These are phyloP conservation scores for Malassezia dermatis DNA, from an alignment of 1,284 basidiomycete genomes.

Conservation along the genomic window DNA sequence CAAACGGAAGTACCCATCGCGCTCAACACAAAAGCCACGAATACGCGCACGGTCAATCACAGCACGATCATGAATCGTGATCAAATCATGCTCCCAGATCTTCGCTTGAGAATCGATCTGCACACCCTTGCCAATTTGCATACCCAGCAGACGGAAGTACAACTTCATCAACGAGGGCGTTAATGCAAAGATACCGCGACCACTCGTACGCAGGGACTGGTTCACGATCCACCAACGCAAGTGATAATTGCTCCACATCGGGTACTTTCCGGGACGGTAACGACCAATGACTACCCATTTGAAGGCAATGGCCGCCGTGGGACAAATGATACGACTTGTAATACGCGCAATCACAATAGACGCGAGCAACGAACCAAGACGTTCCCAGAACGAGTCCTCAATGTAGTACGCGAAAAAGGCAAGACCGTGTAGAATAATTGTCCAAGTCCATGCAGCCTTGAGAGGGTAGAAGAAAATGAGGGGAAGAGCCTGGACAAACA, in stretches of 20 bases:
- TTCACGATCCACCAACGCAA: slow-evolving; percentile 48
- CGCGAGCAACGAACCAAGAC: slow-evolving; percentile 41
- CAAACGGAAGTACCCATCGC: slow-evolving; percentile 46
- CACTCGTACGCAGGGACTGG: slow-evolving; percentile 44
- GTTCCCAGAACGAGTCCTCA: slow-evolving; percentile 46
- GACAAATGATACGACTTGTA: slow-evolving; percentile 47
- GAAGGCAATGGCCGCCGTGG: slow-evolving; percentile 45
- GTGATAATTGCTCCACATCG: slow-evolving; percentile 49
- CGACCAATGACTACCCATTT: slow-evolving; percentile 47
- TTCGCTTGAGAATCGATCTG: slow-evolving; percentile 41
- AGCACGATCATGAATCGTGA: slow-evolving; percentile 47
- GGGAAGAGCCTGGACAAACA: slow-evolving; percentile 41
- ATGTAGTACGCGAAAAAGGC: slow-evolving; percentile 48
- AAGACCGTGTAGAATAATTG: slow-evolving; percentile 45
- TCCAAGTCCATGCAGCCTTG: slow-evolving; percentile 48
- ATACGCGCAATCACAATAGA: slow-evolving; percentile 43
- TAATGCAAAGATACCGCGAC: slow-evolving; percentile 44
- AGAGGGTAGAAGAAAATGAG: slow-evolving; percentile 47
- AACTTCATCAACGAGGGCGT: slow-evolving; percentile 36
- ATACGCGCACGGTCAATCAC: slow-evolving; percentile 45
- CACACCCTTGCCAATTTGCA: slow-evolving; percentile 44
- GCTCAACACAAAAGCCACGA: slow-evolving; percentile 47
- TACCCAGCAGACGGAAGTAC: slow-evolving; percentile 45
- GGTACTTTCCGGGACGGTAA: slow-evolving; percentile 45
- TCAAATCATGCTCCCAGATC: slow-evolving; percentile 44